These are phyloP conservation scores for Epichloe gansuensis DNA, from an alignment of 2,329 filamentous ascomycete genomes.

Conservation along the genomic window DNA sequence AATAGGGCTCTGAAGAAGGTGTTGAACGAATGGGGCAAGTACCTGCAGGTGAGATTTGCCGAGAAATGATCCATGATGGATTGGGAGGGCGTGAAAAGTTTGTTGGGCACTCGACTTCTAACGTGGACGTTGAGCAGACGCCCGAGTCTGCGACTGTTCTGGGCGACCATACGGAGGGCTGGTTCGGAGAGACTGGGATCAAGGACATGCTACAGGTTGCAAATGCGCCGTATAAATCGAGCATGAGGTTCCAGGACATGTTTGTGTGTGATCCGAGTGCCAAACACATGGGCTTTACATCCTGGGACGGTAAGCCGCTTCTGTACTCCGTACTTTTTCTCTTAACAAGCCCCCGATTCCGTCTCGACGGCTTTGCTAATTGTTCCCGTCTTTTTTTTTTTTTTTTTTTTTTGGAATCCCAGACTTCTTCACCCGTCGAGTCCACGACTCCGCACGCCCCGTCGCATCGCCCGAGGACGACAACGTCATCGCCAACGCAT, in stretches of 20 bases:
- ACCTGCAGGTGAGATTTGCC: slow-evolving; percentile 25
- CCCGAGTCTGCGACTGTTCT: slow-evolving; percentile 43
- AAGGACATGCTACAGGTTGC: slow-evolving; percentile 39
- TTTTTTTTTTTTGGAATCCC: background rate
- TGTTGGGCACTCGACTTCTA: background rate
- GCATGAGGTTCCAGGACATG: slow-evolving; percentile 43
- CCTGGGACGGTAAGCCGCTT: slow-evolving; percentile 44
- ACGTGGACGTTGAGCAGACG: slow-evolving; percentile 17
- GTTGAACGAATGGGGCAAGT: slow-evolving; percentile 46
- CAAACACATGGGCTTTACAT: slow-evolving; percentile 47
- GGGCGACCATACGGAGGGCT: slow-evolving; percentile 31
- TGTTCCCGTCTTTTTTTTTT: background rate
- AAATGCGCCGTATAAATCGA: slow-evolving; percentile 30
- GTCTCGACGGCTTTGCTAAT: background rate
- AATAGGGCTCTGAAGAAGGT: slow-evolving; percentile 42
- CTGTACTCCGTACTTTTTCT: background rate
- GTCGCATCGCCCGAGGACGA: slow-evolving; percentile 44
- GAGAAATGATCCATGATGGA: background rate
- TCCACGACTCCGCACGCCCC: slow-evolving; percentile 42
- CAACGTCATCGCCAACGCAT: slow-evolving; percentile 46
- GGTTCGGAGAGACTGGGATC: slow-evolving; percentile 40
- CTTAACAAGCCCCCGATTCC: too few relatives aligned
- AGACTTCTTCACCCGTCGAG: slow-evolving; percentile 53
- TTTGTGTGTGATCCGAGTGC: slow-evolving; percentile 45
- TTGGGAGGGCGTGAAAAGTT: too few relatives aligned